A percentile compares a stretch with the other conserved stretches of the same genome.
Evolutionary conservation across 208 protist species (phyloP).

Genomic region (Crithidia fasciculata): DNA sequence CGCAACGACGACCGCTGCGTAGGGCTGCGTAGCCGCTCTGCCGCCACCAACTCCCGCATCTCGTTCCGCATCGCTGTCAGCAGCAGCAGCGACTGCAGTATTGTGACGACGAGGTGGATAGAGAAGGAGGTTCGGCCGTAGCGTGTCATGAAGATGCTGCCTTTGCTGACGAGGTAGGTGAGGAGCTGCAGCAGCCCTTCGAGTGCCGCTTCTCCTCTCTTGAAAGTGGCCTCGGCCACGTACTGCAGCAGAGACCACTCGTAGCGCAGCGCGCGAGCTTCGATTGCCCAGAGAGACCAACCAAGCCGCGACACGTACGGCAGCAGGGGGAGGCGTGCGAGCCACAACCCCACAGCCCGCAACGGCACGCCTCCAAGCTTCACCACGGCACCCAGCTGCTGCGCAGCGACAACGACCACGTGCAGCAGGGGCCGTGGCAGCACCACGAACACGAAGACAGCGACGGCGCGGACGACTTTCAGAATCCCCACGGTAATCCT

Average conservation of each 20-base stretch:
- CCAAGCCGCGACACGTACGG: conserved; percentile 8
- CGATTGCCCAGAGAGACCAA: conserved; percentile 15
- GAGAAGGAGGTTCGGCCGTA: conserved; percentile 72
- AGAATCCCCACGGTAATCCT: conserved; percentile 36
- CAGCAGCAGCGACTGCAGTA: conserved; percentile 73
- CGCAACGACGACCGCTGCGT: conserved; percentile 7
- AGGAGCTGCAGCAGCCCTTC: conserved; percentile 1
- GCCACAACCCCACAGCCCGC: neutral
- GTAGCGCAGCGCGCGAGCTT: conserved; percentile 32
- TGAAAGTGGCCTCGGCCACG: neutral
- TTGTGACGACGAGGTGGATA: conserved; percentile 56
- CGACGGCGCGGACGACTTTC: neutral
- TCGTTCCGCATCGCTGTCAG: conserved; percentile 75
- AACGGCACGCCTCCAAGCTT: neutral
- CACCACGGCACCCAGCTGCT: neutral
- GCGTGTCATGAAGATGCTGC: conserved; percentile 14
- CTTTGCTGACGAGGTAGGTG: neutral
- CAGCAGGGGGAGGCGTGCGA: conserved; percentile 4
- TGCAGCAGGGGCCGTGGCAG: neutral
- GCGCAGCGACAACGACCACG: neutral
- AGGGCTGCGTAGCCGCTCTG: conserved; percentile 4
- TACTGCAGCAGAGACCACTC: conserved; percentile 35
- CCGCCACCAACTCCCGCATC: conserved; percentile 41
- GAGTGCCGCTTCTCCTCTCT: neutral
- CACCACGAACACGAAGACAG: conserved; percentile 4